phyloP scores from a whole-genome alignment of 441 rosid species.

The Aquilaria agallochum region DNA sequence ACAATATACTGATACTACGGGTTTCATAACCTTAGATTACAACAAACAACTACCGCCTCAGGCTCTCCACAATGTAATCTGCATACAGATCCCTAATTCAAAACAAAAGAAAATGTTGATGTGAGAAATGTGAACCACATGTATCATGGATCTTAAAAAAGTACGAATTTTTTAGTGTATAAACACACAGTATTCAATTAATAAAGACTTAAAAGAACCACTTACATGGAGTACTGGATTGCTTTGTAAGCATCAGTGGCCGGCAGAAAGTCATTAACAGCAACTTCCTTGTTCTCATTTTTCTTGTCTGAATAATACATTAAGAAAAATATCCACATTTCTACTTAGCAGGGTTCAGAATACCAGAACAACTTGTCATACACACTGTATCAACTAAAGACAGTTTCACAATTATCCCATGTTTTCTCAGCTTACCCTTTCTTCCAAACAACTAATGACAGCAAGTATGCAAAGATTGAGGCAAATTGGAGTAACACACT shows the following conservation, averaged over 20 bases:
- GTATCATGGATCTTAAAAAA: neutral
- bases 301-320: constrained; percentile 53
- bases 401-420: too few relatives aligned
- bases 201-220: neutral
- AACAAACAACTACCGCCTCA: constrained; percentile 54
- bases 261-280: constrained; percentile 57
- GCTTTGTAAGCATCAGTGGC: constrained; percentile 50
- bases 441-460: too few relatives aligned
- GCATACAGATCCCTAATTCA: constrained; percentile 71
- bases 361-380: neutral
- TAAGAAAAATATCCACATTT: neutral
- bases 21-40: too few relatives aligned
- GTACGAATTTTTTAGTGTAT: neutral
- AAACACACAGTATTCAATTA: too few relatives aligned
- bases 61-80: constrained; percentile 77
- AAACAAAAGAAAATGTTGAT: neutral
- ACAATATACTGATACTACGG: too few relatives aligned
- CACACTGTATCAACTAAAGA: too few relatives aligned
- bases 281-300: constrained; percentile 74
- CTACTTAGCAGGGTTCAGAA: neutral
- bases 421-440: too few relatives aligned
- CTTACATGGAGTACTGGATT: constrained; percentile 58
- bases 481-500: too few relatives aligned
- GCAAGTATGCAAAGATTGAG: too few relatives aligned
- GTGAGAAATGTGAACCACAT: constrained; percentile 5